A percentile compares a stretch with the other conserved stretches of the same genome.
Evolutionary conservation across 768 basidiomycete species (phyloP).

Genomic region (Ramaria rubella): DNA sequence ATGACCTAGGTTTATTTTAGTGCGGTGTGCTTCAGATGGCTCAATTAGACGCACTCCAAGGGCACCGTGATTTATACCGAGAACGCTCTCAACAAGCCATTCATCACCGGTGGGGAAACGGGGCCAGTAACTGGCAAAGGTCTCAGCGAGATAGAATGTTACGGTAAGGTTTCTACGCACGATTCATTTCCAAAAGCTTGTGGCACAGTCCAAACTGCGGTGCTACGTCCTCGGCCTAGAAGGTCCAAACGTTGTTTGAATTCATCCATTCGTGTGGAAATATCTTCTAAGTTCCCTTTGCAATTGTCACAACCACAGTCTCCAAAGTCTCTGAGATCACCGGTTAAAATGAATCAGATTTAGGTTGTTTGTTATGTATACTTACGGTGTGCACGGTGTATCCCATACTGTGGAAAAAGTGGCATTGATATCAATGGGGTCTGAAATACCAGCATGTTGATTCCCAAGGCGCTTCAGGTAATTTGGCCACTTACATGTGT

Average conservation of each 20-base stretch:
- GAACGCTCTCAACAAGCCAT: conserved; percentile 55
- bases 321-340: conserved; percentile 41
- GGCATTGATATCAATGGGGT: conserved; percentile 21
- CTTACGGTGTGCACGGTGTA: conserved; percentile 18
- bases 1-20: conserved; percentile 1
- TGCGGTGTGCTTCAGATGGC: background rate
- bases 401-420: conserved; percentile 18
- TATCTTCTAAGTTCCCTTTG: conserved; percentile 59
- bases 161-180: conserved; percentile 23
- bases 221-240: conserved; percentile 61
- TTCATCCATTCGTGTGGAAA: conserved; percentile 59
- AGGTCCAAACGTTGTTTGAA: conserved; percentile 52
- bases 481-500: conserved; percentile 54
- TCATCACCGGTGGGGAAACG: conserved; percentile 62
- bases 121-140: conserved; percentile 40
- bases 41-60: conserved; percentile 28
- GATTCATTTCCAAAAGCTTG: conserved; percentile 61
- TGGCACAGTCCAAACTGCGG: conserved; percentile 74
- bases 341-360: background rate
- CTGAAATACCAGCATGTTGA: conserved; percentile 14
- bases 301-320: conserved; percentile 74
- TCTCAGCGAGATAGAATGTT: background rate
- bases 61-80: conserved; percentile 67
- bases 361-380: background rate
- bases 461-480: conserved; percentile 56